Conservation (phyloP, 116 monocot genomes). For the Iris pallida region DNA sequence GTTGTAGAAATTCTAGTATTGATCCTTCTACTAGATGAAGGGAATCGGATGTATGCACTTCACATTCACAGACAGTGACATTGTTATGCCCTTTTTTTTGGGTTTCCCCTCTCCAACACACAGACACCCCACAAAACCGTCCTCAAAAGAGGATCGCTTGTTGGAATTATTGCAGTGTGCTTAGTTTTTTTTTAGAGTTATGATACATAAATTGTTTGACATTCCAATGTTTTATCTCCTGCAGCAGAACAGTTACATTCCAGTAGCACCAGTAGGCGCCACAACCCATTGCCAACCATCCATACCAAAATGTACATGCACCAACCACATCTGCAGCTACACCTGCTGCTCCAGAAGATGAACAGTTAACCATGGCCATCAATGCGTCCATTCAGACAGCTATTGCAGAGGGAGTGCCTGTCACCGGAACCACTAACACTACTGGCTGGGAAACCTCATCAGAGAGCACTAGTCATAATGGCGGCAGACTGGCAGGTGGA, state of each 20-base stretch:
- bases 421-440: conserved; percentile 4
- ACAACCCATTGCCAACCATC: conserved; percentile 6
- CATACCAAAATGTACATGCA: background rate
- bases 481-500: conserved; percentile 22
- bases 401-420: conserved; percentile 52
- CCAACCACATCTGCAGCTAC: conserved; percentile 1
- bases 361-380: conserved; percentile 60
- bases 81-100: no score
- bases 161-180: no score
- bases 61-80: no score
- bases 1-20: no score
- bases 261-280: conserved; percentile 7
- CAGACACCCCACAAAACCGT: no score
- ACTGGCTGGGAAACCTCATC: conserved; percentile 37
- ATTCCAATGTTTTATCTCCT: background rate
- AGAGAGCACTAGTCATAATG: conserved; percentile 21
- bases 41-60: no score
- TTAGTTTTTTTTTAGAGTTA: no score
- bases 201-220: no score
- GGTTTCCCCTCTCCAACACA: no score
- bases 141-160: no score
- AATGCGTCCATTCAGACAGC: conserved; percentile 61
- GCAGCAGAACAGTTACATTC: conserved; percentile 7
- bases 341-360: conserved; percentile 44
- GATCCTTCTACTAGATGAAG: no score